These are phyloP conservation scores for Asparagopsis taxiformis DNA, from an alignment of 31 red algal genomes.

Conservation along the genomic window DNA sequence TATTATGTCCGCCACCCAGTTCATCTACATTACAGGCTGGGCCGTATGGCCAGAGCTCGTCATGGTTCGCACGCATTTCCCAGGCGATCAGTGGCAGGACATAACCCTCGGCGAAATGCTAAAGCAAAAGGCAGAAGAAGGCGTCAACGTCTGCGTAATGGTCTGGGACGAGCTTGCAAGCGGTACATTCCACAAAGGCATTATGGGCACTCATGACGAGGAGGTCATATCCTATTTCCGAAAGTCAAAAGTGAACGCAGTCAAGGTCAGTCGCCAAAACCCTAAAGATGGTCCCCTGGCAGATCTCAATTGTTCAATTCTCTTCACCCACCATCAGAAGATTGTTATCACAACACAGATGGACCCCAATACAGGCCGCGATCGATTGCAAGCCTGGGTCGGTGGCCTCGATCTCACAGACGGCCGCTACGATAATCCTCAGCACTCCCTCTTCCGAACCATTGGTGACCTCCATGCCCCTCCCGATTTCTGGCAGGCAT, in stretches of 20 bases:
- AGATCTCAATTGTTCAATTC: slow-evolving; percentile 47
- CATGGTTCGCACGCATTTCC: slow-evolving; percentile 62
- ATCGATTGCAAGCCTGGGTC: slow-evolving; percentile 64
- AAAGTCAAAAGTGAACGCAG: slow-evolving; percentile 54
- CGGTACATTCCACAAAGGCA: slow-evolving; percentile 45
- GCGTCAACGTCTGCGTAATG: slow-evolving; percentile 75
- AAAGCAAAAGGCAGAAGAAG: slow-evolving; percentile 73
- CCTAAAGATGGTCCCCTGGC: slow-evolving; percentile 70
- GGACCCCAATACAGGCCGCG: slow-evolving; percentile 48
- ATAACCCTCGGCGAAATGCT: slow-evolving; percentile 69
- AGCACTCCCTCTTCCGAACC: slow-evolving; percentile 73
- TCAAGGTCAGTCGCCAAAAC: slow-evolving; percentile 68
- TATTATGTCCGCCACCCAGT: slow-evolving; percentile 57
- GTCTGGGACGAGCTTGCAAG: slow-evolving; percentile 85
- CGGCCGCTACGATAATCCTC: slow-evolving; percentile 79
- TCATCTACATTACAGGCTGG: slow-evolving; percentile 88
- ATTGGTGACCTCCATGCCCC: slow-evolving; percentile 35
- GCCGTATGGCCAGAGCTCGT: slow-evolving; percentile 70
- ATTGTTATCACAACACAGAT: slow-evolving; percentile 46
- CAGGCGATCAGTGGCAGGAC: slow-evolving; percentile 45
- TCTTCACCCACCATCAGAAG: slow-evolving; percentile 93
- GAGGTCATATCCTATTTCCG: slow-evolving; percentile 46
- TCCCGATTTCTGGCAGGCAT: slow-evolving; percentile 77
- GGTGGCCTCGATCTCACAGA: slow-evolving; percentile 82
- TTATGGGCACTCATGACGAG: slow-evolving; percentile 93